Percentiles rank a stretch among this genome's conserved stretches.
Evolutionary conservation across 495 filamentous ascomycete genomes (phyloP).

Genomic region (Lineolata rhizophorae): DNA sequence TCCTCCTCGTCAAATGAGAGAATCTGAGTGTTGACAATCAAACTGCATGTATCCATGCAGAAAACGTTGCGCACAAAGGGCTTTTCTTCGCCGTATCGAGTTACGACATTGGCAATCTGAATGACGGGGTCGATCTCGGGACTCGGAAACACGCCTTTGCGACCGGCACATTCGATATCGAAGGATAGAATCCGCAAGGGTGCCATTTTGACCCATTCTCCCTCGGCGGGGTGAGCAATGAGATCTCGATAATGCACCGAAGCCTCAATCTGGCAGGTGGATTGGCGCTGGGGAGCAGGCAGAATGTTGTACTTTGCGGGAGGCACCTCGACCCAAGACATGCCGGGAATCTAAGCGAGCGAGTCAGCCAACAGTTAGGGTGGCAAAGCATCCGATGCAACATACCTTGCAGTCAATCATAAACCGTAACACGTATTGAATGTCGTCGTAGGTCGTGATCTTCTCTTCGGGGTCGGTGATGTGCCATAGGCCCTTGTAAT

Average conservation of each 20-base stretch:
- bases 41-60: conserved; percentile 68
- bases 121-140: conserved; percentile 83
- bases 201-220: conserved; percentile 98
- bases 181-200: conserved; percentile 83
- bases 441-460: conserved; percentile 77
- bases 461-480: conserved; percentile 28
- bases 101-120: conserved; percentile 96
- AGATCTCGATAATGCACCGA: conserved; percentile 58
- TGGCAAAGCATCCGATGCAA: conserved; percentile 9
- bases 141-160: conserved; percentile 94
- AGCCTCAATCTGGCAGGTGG: conserved; percentile 92
- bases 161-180: conserved; percentile 96
- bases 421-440: conserved; percentile 86
- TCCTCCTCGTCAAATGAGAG: conserved; percentile 60
- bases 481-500: conserved; percentile 83
- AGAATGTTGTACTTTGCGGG: conserved; percentile 50
- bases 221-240: conserved; percentile 70
- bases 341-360: conserved; percentile 47
- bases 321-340: conserved; percentile 91
- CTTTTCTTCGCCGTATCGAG: conserved; percentile 83
- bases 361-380: neutral
- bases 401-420: conserved; percentile 83
- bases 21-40: conserved; percentile 88
- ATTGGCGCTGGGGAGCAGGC: conserved; percentile 35
- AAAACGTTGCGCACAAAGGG: conserved; percentile 95